These are phyloP conservation scores for Pterocarpus macrocarpus DNA, from an alignment of 306 rosid genomes.

Conservation along the genomic window DNA sequence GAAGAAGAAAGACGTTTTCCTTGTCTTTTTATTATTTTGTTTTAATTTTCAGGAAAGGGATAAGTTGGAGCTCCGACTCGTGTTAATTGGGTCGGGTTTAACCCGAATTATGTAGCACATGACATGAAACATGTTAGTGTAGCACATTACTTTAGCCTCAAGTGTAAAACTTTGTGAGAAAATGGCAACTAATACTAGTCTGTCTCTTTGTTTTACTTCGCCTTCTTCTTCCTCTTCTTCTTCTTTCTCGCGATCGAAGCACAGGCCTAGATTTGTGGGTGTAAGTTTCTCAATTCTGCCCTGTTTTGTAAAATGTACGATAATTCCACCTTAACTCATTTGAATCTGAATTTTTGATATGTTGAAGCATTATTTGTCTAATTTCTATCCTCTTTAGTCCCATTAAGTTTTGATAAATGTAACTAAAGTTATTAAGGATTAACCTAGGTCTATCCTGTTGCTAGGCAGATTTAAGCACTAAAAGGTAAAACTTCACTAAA, in stretches of 20 bases:
- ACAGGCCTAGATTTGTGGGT: background rate
- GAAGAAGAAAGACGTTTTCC: background rate
- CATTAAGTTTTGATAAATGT: too few relatives aligned
- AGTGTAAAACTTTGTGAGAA: background rate
- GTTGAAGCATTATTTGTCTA: too few relatives aligned
- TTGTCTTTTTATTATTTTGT: too few relatives aligned
- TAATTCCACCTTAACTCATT: too few relatives aligned
- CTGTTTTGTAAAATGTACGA: too few relatives aligned
- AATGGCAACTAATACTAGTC: slow-evolving; percentile 33
- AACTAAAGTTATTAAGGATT: too few relatives aligned
- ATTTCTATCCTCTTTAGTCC: too few relatives aligned
- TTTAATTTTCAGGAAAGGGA: background rate
- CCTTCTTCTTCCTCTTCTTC: background rate
- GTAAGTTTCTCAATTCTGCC: too few relatives aligned
- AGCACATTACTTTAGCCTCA: background rate
- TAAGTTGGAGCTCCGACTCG: background rate
- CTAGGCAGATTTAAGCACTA: too few relatives aligned
- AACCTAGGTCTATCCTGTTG: too few relatives aligned
- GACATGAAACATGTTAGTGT: background rate
- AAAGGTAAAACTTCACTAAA: too few relatives aligned
- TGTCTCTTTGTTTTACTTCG: background rate
- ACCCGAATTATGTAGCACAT: background rate
- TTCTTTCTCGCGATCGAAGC: background rate
- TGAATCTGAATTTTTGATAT: too few relatives aligned
- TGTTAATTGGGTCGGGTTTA: background rate